These are phyloP conservation scores for Xanthoparmelia taractica DNA, from an alignment of 495 filamentous ascomycete species.

Conservation along the genomic window DNA sequence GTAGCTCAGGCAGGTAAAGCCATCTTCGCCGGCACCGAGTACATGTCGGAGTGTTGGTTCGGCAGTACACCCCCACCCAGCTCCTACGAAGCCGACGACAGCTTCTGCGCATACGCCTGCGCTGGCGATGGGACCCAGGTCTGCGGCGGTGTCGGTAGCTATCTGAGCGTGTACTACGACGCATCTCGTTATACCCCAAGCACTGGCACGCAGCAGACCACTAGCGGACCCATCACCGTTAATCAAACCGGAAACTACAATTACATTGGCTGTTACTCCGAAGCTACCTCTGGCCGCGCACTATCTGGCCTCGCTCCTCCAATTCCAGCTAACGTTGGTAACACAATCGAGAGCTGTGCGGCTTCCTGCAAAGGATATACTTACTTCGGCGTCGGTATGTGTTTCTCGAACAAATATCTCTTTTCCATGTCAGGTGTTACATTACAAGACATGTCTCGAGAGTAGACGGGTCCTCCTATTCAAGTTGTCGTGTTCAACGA, in stretches of 20 bases:
- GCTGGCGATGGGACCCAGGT: not conserved
- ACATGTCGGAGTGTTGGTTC: not conserved
- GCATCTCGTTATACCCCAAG: not conserved
- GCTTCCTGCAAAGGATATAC: not conserved
- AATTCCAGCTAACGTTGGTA: not conserved
- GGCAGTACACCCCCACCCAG: not conserved
- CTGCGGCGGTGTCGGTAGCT: not conserved
- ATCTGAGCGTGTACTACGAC: not conserved
- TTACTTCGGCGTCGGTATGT: not conserved
- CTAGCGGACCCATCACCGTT: not conserved
- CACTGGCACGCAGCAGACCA: not conserved
- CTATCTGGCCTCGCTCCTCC: not conserved
- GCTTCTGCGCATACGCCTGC: not conserved
- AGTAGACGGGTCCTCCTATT: not conserved
- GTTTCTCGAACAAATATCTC: not conserved
- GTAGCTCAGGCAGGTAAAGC: not conserved
- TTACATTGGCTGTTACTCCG: not conserved
- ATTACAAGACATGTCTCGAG: not conserved
- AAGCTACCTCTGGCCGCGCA: not conserved
- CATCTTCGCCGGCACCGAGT: not conserved
- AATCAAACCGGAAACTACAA: not conserved
- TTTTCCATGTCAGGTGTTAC: not conserved
- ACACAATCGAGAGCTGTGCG: not conserved
- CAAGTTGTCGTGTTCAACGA: not conserved
- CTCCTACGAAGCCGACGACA: not conserved